Evolutionary conservation across 140 eudicot species (phyloP).

Genomic region (Stevia rebaudiana): DNA sequence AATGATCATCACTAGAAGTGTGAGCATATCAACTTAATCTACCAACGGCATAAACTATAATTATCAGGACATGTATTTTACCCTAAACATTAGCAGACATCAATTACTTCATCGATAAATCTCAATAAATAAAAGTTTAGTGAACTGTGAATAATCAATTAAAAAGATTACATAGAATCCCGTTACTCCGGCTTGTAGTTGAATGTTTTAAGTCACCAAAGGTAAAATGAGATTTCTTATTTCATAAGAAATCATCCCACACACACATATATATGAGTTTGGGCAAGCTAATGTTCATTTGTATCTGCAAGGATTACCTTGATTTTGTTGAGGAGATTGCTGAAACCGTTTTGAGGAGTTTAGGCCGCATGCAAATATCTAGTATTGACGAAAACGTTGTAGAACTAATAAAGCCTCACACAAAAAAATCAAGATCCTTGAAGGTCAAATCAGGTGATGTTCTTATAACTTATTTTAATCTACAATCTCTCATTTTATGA

Average conservation of each 20-base stretch:
- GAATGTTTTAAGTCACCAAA: not conserved
- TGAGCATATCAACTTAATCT: no score
- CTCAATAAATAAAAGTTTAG: no score
- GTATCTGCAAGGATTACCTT: not conserved
- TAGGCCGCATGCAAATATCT: conserved; percentile 10
- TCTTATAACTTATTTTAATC: not conserved
- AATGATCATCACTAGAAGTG: no score
- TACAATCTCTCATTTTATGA: not conserved
- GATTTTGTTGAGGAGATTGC: conserved; percentile 16
- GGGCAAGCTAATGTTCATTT: conserved; percentile 2
- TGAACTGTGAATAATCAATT: no score
- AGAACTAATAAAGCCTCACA: conserved; percentile 10
- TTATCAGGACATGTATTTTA: no score
- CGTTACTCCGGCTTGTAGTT: no score
- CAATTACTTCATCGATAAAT: no score
- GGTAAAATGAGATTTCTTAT: not conserved
- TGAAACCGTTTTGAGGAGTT: conserved; percentile 6
- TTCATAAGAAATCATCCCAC: not conserved
- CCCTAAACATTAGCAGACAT: no score
- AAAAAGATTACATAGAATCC: no score
- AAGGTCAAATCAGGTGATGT: conserved; percentile 13
- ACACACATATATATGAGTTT: no score
- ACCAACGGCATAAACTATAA: no score
- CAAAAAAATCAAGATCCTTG: conserved; percentile 4
- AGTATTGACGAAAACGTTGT: not conserved